These are phyloP conservation scores for Pulveroboletus sp. DNA, from an alignment of 768 basidiomycete species.

Conservation along the genomic window DNA sequence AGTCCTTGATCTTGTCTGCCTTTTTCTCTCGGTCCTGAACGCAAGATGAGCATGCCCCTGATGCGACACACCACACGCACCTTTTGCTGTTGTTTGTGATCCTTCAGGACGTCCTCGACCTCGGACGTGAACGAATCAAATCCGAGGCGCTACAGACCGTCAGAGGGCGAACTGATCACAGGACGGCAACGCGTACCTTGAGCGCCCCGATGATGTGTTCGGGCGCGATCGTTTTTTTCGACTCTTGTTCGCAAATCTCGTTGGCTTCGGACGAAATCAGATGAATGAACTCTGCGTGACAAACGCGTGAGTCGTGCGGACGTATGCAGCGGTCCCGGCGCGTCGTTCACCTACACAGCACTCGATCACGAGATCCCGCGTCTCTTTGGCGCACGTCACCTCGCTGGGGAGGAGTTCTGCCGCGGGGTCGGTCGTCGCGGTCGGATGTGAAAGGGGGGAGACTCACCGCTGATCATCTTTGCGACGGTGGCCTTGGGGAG, in stretches of 20 bases:
- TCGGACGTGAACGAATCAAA: slow-evolving; percentile 89
- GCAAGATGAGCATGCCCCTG: slow-evolving; percentile 3
- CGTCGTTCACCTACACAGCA: slow-evolving; percentile 95
- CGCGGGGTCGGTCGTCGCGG: background rate
- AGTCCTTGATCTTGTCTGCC: slow-evolving; percentile 82
- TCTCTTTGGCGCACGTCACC: slow-evolving; percentile 89
- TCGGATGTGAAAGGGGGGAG: too few relatives aligned
- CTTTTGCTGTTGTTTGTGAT: slow-evolving; percentile 95
- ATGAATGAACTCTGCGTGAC: slow-evolving; percentile 88
- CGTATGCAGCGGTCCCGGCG: slow-evolving; percentile 1
- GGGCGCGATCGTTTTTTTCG: slow-evolving; percentile 98
- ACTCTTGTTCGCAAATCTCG: slow-evolving; percentile 95
- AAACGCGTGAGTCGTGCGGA: slow-evolving; percentile 13
- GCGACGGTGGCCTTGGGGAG: slow-evolving; percentile 96
- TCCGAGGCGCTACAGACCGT: slow-evolving; percentile 66
- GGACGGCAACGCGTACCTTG: slow-evolving; percentile 50
- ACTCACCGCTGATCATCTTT: slow-evolving; percentile 91
- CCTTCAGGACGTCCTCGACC: slow-evolving; percentile 89
- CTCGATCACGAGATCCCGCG: slow-evolving; percentile 94
- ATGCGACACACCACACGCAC: slow-evolving; percentile 38
- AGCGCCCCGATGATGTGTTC: slow-evolving; percentile 93
- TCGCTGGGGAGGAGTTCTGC: slow-evolving; percentile 87
- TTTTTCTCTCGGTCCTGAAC: slow-evolving; percentile 86
- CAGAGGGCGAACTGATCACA: background rate
- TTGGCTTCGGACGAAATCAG: slow-evolving; percentile 96